Base-by-base conservation (phyloP, 2,329 filamentous ascomycete genomes). In the Neospermospora avenae region DNA sequence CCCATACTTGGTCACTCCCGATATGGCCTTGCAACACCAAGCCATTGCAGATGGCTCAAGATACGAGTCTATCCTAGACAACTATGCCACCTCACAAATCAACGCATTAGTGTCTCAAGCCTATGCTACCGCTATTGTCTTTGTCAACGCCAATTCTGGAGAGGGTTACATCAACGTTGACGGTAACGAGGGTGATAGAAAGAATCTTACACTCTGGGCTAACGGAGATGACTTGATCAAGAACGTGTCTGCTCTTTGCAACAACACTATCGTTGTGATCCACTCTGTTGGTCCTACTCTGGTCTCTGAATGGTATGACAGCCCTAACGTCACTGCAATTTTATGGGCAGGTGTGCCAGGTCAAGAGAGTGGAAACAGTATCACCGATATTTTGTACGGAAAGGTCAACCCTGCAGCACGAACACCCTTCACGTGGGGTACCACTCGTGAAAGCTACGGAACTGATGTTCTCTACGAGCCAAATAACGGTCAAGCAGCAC, bases 201-300 rank as follows among this genome's bases (percentile, higher is more conserved):
- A 93, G 70, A 97, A 99, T 76, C 80, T 99, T 39, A 96, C 92
- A 0, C 80, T 96, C 0, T 98, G 93, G 93, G 81, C 87, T 62
- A 82, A 86, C 60, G 93, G 91, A 42, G 91, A 98, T 56, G 80
- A 82, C 0, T 77, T 98, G 58, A 89, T 98, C 75, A 83, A 89
- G 75, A 91, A 89, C 51, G 90, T 96, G 11, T 86, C 91, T 0
- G 80, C 85, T 7, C 72, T 85, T 63, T 93, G 88, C 80, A 86
- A 88, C 77, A 96, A 97, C 81, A 96, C 92, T 13, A 88, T 98
- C 61, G 90, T 98, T 16, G 85, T 97, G 59, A 88, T 98, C 61
- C 93, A 98, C 78, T 91, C 89, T 1, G 84, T 87, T 3, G 92
- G 92, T 0, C 85, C 93, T 0, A 89, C 96, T 4, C 77, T 96